These are phyloP conservation scores for Pleoardoris graminearum DNA, from an alignment of 2,329 filamentous ascomycete genomes.

Conservation along the genomic window DNA sequence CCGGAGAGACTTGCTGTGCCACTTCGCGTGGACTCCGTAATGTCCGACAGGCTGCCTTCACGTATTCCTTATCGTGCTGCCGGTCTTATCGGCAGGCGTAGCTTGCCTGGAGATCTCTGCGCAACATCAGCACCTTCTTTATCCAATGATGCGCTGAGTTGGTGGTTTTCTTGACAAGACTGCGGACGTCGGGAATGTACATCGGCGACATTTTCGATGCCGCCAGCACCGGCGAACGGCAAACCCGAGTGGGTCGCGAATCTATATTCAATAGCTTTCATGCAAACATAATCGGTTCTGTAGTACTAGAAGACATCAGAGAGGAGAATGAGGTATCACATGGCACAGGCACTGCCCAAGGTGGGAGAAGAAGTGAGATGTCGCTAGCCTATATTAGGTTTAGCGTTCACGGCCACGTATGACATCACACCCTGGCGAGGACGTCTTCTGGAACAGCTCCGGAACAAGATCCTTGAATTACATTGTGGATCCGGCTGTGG, in stretches of 20 bases:
- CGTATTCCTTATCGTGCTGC: background rate
- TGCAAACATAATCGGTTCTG: background rate
- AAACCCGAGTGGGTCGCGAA: no score
- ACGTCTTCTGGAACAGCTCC: no score
- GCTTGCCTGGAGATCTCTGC: background rate
- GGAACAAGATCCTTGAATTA: no score
- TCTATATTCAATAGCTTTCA: background rate
- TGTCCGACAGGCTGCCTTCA: background rate
- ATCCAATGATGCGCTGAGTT: background rate
- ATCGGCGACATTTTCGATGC: background rate
- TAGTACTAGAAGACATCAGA: no score
- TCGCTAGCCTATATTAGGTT: background rate
- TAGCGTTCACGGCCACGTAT: background rate
- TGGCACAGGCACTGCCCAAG: no score
- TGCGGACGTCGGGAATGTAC: constrained; percentile 2
- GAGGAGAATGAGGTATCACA: no score
- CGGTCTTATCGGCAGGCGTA: background rate
- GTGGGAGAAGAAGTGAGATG: background rate
- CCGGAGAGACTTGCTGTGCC: background rate
- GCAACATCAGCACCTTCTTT: background rate
- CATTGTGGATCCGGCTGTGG: no score
- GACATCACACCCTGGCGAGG: no score
- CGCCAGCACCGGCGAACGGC: background rate
- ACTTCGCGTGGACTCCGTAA: constrained; percentile 4
- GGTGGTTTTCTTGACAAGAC: background rate